A percentile compares a stretch with the other conserved stretches of the same genome.
Evolutionary conservation across 2,329 filamentous ascomycete species (phyloP).

Genomic region (Graphilbum fragrans): DNA sequence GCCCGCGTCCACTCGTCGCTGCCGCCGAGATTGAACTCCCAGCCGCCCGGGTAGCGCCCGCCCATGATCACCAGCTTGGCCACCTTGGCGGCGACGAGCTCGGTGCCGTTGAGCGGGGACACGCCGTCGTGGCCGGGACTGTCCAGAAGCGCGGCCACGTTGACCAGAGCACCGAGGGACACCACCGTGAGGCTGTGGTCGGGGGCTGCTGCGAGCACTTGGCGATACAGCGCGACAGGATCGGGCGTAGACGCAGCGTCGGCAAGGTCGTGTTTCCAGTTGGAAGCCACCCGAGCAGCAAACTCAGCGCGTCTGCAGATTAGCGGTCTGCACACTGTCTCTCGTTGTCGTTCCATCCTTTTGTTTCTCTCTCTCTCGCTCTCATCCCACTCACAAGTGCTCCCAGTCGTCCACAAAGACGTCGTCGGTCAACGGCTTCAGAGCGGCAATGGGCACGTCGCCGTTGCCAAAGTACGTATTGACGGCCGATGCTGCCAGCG

Average conservation of each 20-base stretch:
- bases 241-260: conserved; percentile 24
- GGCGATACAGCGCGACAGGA: conserved; percentile 32
- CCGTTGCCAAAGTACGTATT: conserved; percentile 26
- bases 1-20: conserved; percentile 19
- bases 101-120: conserved; percentile 25
- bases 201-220: conserved; percentile 23
- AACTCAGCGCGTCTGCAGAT: conserved; percentile 28
- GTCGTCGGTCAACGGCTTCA: conserved; percentile 25
- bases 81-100: conserved; percentile 31
- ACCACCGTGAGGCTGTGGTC: conserved; percentile 30
- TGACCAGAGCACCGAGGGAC: conserved; percentile 32
- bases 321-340: conserved; percentile 1
- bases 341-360: neutral
- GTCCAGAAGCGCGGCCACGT: conserved; percentile 32
- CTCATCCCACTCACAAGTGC: neutral
- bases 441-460: conserved; percentile 23
- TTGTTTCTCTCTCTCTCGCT: neutral
- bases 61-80: conserved; percentile 39
- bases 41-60: conserved; percentile 32
- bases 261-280: conserved; percentile 24
- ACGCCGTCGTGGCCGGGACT: conserved; percentile 25
- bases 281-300: conserved; percentile 30
- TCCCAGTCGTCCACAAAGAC: conserved; percentile 28
- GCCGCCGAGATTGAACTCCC: conserved; percentile 35
- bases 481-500: conserved; percentile 26